phyloP scores from a whole-genome alignment of 1,284 basidiomycete species.

The Fomitopsis pinicola region DNA sequence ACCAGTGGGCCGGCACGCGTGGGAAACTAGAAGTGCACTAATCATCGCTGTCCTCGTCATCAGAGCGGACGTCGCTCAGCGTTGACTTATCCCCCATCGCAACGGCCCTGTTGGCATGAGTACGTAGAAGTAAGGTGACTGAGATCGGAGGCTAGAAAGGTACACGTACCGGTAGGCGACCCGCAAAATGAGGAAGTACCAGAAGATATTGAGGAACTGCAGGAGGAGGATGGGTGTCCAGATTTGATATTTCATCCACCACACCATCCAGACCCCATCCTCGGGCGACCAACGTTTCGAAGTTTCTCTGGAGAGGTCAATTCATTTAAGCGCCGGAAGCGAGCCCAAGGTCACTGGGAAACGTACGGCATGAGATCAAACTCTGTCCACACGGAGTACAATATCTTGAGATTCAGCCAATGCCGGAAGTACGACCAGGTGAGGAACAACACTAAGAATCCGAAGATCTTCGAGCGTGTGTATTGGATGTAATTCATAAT shows the following conservation, averaged over 20 bases:
- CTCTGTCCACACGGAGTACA: conserved; percentile 85
- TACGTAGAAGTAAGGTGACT: background rate
- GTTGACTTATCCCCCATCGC: conserved; percentile 2
- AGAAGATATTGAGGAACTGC: conserved; percentile 86
- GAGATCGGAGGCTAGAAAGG: background rate
- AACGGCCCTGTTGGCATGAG: background rate
- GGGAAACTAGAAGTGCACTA: conserved; percentile 1
- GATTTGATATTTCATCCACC: conserved; percentile 84
- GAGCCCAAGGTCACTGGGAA: background rate
- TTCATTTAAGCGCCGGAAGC: background rate
- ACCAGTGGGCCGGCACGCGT: too few relatives aligned
- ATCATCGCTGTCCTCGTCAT: conserved; percentile 41
- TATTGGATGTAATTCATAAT: conserved; percentile 81
- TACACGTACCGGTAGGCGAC: conserved; percentile 50
- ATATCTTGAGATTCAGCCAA: conserved; percentile 84
- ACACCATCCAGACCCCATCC: conserved; percentile 66
- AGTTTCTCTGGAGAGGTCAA: conserved; percentile 38
- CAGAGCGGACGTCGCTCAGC: conserved; percentile 52
- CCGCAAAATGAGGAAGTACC: conserved; percentile 81
- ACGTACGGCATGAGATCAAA: conserved; percentile 80
- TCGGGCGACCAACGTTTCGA: conserved; percentile 58
- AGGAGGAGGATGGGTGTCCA: conserved; percentile 73
- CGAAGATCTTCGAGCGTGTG: conserved; percentile 57
- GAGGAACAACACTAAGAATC: conserved; percentile 67
- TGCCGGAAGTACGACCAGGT: conserved; percentile 97